Percentiles rank a stretch among this genome's conserved stretches.
Evolutionary conservation across 257 asterid genomes (phyloP).

Genomic region (Verbena officinalis): DNA sequence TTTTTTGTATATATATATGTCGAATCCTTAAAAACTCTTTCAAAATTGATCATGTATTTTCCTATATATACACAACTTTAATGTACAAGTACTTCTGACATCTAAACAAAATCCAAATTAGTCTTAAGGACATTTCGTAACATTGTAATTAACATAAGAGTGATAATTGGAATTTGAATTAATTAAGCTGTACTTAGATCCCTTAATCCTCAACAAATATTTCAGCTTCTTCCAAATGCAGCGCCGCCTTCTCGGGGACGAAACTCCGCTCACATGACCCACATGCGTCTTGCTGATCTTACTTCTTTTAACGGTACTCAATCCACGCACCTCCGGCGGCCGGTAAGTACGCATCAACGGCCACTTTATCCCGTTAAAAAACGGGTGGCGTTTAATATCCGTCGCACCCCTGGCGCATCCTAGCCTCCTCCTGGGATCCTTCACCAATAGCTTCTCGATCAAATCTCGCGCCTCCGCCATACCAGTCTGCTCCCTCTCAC

Average conservation of each 20-base stretch:
- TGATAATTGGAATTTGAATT: conserved; percentile 71
- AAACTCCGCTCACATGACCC: conserved; percentile 48
- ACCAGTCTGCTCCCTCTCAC: conserved; percentile 41
- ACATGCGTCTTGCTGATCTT: conserved; percentile 52
- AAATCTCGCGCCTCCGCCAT: conserved; percentile 63
- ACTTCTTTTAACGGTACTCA: conserved; percentile 55
- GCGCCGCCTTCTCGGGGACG: conserved; percentile 63
- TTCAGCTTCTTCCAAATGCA: conserved; percentile 72
- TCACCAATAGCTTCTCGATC: conserved; percentile 72
- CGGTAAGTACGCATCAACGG: conserved; percentile 77
- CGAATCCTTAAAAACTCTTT: too few relatives aligned
- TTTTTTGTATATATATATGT: too few relatives aligned
- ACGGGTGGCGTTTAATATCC: conserved; percentile 90
- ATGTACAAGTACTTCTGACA: too few relatives aligned
- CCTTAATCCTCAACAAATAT: conserved; percentile 53
- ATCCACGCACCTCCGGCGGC: conserved; percentile 85
- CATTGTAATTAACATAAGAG: conserved; percentile 42
- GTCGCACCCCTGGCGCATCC: conserved; percentile 91
- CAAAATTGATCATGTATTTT: too few relatives aligned
- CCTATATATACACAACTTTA: too few relatives aligned
- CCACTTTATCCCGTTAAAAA: conserved; percentile 87
- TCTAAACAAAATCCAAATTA: conserved; percentile 5
- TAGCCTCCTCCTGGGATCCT: conserved; percentile 74
- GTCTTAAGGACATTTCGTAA: conserved; percentile 40
- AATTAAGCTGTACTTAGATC: conserved; percentile 45